These are phyloP conservation scores for Ogataea naganishii DNA, from an alignment of 805 yeast genomes.

Conservation along the genomic window DNA sequence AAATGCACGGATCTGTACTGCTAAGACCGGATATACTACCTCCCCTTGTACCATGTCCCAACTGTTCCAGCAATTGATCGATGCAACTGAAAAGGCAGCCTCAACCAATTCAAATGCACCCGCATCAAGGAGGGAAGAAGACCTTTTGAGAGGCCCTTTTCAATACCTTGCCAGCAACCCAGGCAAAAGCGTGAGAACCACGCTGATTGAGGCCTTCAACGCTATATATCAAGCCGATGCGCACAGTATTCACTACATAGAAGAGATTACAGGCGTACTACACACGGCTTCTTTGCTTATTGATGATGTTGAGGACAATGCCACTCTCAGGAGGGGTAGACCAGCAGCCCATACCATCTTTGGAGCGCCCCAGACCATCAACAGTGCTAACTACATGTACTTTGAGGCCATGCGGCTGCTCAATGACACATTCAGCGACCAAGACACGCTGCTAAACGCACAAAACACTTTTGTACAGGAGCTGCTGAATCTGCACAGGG, in stretches of 20 bases:
- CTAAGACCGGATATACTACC: neutral
- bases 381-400: conserved; percentile 76
- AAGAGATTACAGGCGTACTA: conserved; percentile 43
- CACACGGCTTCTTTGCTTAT: conserved; percentile 64
- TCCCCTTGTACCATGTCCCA: neutral
- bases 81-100: neutral
- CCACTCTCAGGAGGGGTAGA: conserved; percentile 62
- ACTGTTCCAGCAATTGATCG: neutral
- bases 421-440: conserved; percentile 17
- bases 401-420: conserved; percentile 54
- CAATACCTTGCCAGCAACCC: conserved; percentile 37
- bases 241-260: conserved; percentile 28
- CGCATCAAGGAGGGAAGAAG: conserved; percentile 15
- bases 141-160: conserved; percentile 34
- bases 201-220: conserved; percentile 46
- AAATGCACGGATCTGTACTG: no score
- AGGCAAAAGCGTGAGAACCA: conserved; percentile 49
- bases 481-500: conserved; percentile 72
- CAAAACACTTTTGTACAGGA: conserved; percentile 54
- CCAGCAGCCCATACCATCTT: conserved; percentile 72
- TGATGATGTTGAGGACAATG: conserved; percentile 85
- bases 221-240: conserved; percentile 35
- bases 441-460: conserved; percentile 17
- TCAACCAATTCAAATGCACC: conserved; percentile 1
- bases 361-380: conserved; percentile 76